These are phyloP conservation scores for Jatropha podagrica DNA, from an alignment of 441 rosid species.

Conservation along the genomic window DNA sequence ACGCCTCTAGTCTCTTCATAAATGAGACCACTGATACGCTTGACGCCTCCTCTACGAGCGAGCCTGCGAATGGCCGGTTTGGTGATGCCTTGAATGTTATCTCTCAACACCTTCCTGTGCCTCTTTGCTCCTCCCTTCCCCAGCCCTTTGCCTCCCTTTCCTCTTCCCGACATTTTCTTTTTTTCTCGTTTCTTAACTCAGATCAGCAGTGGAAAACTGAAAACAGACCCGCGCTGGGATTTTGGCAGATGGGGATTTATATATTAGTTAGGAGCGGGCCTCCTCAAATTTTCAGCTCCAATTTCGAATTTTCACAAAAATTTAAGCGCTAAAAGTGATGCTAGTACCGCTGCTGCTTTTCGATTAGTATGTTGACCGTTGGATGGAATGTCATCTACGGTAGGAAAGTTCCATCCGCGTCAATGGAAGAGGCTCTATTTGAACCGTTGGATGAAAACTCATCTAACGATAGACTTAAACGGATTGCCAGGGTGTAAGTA, in stretches of 20 bases:
- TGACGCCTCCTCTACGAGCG: constrained; percentile 22
- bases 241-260: neutral
- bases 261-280: neutral
- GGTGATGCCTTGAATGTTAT: constrained; percentile 21
- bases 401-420: neutral
- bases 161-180: constrained; percentile 19
- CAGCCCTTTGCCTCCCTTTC: constrained; percentile 25
- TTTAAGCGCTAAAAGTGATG: neutral
- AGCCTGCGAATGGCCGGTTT: constrained; percentile 22
- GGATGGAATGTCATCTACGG: constrained; percentile 12
- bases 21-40: constrained; percentile 25
- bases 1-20: constrained; percentile 25
- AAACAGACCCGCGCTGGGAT: neutral
- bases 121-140: constrained; percentile 29
- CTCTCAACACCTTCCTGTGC: constrained; percentile 17
- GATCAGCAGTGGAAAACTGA: neutral
- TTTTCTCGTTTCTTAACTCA: neutral
- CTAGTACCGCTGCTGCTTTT: neutral
- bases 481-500: constrained; percentile 13
- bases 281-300: neutral
- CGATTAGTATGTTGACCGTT: neutral
- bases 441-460: neutral
- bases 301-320: neutral
- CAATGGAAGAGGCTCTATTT: neutral
- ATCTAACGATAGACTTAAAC: neutral